A percentile compares a stretch with the other conserved stretches of the same genome.
Conservation (phyloP, 2,329 filamentous ascomycete genomes). For the Fusarium circinatum region DNA sequence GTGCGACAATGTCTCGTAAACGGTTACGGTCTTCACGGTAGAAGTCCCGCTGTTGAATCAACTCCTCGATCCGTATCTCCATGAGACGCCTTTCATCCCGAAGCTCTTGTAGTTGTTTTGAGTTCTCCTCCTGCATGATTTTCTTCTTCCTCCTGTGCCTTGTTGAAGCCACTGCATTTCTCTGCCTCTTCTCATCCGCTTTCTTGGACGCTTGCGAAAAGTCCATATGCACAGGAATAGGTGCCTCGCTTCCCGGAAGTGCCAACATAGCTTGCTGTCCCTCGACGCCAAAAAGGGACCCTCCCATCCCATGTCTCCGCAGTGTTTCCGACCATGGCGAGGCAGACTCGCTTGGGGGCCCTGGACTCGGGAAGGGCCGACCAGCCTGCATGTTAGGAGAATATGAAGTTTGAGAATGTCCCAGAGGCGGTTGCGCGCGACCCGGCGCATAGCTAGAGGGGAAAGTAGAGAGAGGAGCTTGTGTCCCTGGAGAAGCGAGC, state of each 20-base stretch:
- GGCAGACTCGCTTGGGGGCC: conserved; percentile 35
- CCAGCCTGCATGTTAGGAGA: conserved; percentile 32
- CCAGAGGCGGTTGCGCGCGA: conserved; percentile 25
- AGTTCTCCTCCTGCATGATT: conserved; percentile 80
- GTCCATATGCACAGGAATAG: conserved; percentile 75
- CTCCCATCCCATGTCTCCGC: conserved; percentile 45
- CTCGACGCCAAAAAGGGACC: conserved; percentile 44
- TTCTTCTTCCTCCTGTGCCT: conserved; percentile 85
- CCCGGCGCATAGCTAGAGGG: conserved; percentile 34
- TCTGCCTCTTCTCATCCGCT: conserved; percentile 84
- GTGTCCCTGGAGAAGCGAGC: conserved; percentile 39
- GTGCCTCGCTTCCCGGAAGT: conserved; percentile 51
- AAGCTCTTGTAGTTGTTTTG: conserved; percentile 73
- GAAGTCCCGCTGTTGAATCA: conserved; percentile 65
- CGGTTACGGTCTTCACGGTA: conserved; percentile 79
- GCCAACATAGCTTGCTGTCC: conserved; percentile 54
- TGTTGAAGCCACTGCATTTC: conserved; percentile 87
- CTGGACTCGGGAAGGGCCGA: conserved; percentile 37
- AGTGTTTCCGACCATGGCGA: conserved; percentile 49
- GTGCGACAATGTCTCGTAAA: conserved; percentile 72
- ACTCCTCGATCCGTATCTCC: conserved; percentile 60
- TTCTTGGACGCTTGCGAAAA: conserved; percentile 83
- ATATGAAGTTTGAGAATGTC: conserved; percentile 36
- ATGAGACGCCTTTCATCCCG: conserved; percentile 76
- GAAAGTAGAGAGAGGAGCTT: conserved; percentile 39